phyloP scores from a whole-genome alignment of 2,329 filamentous ascomycete genomes.

The Penicillium psychrosexuale region DNA sequence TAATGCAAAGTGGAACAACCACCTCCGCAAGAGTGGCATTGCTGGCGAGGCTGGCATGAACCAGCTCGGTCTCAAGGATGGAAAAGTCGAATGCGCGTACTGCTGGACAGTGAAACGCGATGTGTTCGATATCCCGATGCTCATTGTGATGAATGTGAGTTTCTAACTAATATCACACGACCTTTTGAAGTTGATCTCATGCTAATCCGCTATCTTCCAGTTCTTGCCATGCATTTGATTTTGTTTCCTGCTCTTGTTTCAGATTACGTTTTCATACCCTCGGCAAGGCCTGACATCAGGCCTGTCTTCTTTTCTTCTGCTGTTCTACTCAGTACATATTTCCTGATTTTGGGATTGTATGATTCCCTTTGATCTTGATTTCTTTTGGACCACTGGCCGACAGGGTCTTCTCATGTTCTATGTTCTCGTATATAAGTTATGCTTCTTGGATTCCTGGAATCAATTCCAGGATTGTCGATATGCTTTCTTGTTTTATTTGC shows the following conservation, averaged over 20 bases:
- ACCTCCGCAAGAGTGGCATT: conserved; percentile 46
- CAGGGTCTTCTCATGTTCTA: not conserved
- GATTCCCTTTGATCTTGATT: conserved; percentile 15
- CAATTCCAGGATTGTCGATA: conserved; percentile 13
- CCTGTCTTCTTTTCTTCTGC: conserved; percentile 13
- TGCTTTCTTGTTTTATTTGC: conserved; percentile 11
- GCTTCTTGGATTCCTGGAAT: conserved; percentile 2
- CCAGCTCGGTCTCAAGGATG: conserved; percentile 73
- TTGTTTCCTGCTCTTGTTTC: conserved; percentile 5
- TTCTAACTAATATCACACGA: not conserved
- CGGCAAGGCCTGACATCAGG: conserved; percentile 4
- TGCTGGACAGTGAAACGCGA: conserved; percentile 97
- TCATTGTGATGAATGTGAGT: conserved; percentile 97
- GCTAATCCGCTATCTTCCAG: conserved; percentile 25
- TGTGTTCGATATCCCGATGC: conserved; percentile 96
- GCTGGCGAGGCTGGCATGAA: conserved; percentile 66
- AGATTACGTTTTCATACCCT: conserved; percentile 17
- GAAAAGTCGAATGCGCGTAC: conserved; percentile 90
- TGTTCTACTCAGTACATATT: conserved; percentile 16
- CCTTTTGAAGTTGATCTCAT: not conserved
- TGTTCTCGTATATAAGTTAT: conserved; percentile 18
- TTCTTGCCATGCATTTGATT: conserved; percentile 46
- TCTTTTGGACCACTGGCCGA: not conserved
- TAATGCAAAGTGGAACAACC: conserved; percentile 45
- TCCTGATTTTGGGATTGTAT: conserved; percentile 19